Evolutionary conservation across 2,329 filamentous ascomycete genomes (phyloP), one percentile per base, ranked within the genome.

Genomic region (Monosporascus sp.): DNA sequence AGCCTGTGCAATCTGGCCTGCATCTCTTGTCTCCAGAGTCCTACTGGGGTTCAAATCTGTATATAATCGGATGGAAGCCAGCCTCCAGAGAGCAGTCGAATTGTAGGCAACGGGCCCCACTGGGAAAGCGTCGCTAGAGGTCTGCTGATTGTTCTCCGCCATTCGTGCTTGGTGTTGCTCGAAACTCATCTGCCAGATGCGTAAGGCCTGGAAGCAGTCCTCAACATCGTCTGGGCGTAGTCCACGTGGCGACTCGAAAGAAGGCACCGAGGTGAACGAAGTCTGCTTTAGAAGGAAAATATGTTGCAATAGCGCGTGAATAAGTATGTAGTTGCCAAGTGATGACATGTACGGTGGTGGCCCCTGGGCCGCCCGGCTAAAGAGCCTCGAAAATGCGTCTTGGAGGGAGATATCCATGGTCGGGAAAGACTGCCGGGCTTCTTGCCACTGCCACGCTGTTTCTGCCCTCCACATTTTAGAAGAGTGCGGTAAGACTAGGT

Each of bases 301-400:
- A 56, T 89, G 85, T 60, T 90, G 87, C 11, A 89, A 78, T 24
- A 90, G 66, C 3, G 85, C 85, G 61, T 89, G 85, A 3, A 90
- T 85, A 37, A 90, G 73, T 7, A 88, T 79, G 58, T 90, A 89
- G 60, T 87, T 87, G 1, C 85, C 87, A 6, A 88, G 68, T 0
- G 83, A 82, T 0, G 81, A 82, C 52, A 82, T 72, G 45, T 77
- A 75, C 0, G 74, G 68, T 1, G 76, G 75, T 1, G 79, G 71
- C 0, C 71, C 72, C 55, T 80, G 75, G 1, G 73, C 70, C 3
- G 74, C 70, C 37, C 82, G 76, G 25, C 79, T 74, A 37, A 86
- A 74, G 0, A 85, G 69, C 41, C 78, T 71, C 5, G 75, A 74
- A 47, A 86, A 77, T 1, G 80, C 78, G 37, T 85, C 80, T 53